Base-by-base conservation (phyloP, 208 protist species). In the Porcisia hertigi region DNA sequence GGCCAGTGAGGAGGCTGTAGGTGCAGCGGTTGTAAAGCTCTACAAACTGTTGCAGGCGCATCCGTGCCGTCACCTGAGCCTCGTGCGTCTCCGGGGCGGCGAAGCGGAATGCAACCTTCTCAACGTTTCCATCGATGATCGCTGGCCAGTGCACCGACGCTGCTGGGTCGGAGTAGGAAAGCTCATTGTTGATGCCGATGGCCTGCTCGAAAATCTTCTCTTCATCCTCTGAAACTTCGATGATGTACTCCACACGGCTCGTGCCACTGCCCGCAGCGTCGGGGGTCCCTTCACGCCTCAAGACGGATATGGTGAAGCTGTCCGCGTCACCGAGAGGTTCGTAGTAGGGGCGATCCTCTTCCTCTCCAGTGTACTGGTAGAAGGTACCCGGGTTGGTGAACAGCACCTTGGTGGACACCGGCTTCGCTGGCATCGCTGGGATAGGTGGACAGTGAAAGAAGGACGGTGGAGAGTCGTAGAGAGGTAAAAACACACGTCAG, bases 11-110 rank as follows among this genome's bases (percentile, higher is more conserved):
- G 25, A 86, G 69, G 52, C 79, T 82, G 77, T 93, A 93, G 25
- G 77, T 84, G 75, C 89, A 93, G 39, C 81, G 77, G 73, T 93
- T 93, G 82, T 85, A 93, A 39, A 90, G 60, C 36, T 85, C 73
- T 1, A 91, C 80, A 75, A 90, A 91, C 39, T 64, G 49, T 14
- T 71, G 69, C 63, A 82, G 77, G 72, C 72, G 64, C 77, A 74
- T 69, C 66, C 36, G 71, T 23, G 77, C 64, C 34, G 71, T 62
- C 72, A 74, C 72, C 52, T 59, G 30, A 8, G 41, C 72, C 1
- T 55, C 55, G 16, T 14, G 59, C 41, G 18, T 75, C 47, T 20
- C 36, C 25, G 69, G 67, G 16, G 81, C 79, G 34, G 69, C 72
- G 78, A 93, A 93, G 71, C 79, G 79, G 55, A 93, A 90, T 25